Evolutionary conservation across 2,329 filamentous ascomycete species (phyloP).

Genomic region (Allantophomopsis lycopodina): DNA sequence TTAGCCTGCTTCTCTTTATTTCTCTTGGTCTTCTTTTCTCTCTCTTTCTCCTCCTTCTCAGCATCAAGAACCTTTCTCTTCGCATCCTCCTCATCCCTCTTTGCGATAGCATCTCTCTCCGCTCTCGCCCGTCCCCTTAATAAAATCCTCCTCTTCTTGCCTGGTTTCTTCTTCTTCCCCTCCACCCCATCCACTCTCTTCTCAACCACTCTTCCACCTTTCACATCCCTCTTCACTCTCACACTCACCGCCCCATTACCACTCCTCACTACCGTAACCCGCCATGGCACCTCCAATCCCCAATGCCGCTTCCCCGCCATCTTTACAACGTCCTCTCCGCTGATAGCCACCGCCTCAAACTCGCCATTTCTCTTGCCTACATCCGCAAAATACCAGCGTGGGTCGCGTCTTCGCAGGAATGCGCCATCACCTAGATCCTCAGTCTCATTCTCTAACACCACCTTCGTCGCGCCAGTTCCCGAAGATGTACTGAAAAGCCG

Average conservation of each 20-base stretch:
- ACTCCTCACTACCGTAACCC: constrained; percentile 28
- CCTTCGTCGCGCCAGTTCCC: constrained; percentile 5
- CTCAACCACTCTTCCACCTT: constrained; percentile 3
- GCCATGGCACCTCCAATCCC: constrained; percentile 49
- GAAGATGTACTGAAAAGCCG: constrained; percentile 34
- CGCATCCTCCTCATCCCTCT: constrained; percentile 23
- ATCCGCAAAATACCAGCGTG: constrained; percentile 34
- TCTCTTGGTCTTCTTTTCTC: constrained; percentile 47
- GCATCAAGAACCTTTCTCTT: constrained; percentile 5
- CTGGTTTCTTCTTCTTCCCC: constrained; percentile 29
- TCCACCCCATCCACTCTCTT: constrained; percentile 2
- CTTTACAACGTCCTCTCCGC: constrained; percentile 32
- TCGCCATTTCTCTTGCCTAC: constrained; percentile 19
- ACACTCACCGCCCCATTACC: too few species aligned
- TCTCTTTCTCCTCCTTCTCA: constrained; percentile 40
- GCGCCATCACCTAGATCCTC: constrained; percentile 23
- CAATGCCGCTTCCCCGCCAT: constrained; percentile 31
- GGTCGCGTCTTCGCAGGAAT: constrained; percentile 26
- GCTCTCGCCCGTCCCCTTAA: constrained; percentile 26
- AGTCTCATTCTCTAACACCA: constrained; percentile 15
- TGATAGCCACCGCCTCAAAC: constrained; percentile 33
- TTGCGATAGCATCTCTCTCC: constrained; percentile 21
- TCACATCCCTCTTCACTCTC: constrained; percentile 11
- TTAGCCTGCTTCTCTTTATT: constrained; percentile 47
- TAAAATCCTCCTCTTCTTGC: constrained; percentile 44